Evolutionary conservation across 2,329 filamentous ascomycete species (phyloP), one percentile per base, ranked within the genome.

Genomic region (Zasmidium citrigriseum): DNA sequence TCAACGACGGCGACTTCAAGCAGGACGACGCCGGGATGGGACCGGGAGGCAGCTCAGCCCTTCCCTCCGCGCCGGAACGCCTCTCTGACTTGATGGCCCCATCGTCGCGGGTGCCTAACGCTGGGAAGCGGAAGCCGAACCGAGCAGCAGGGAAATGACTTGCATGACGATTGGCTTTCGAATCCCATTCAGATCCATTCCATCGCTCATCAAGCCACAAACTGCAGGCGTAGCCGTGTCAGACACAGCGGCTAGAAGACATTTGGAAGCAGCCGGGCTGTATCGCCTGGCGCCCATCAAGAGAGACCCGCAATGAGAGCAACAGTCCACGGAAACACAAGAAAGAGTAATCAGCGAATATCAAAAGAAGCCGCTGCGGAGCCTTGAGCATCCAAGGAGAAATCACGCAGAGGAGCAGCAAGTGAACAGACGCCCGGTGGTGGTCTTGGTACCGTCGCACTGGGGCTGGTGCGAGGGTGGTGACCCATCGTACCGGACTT

Each of bases 1-100:
- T 97, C 65, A 86, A 87, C 69, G 90, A 95, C 20, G 86, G 86
- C 3, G 90, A 96, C 4, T 89, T 89, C 74, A 80, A 76, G 72
- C 72, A 73, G 57, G 78, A 81, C 59, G 79, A 82, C 61, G 63
- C 52, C 21, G 67, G 61, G 7, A 45, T 56, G 54, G 54, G 54
- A 51, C 27, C 21, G 20, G 41, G 52, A 14, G 61, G 61, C 18
- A 46, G 54, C 54, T 20, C 25, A 50, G 38, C 52, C 24, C 27
- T 60, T 48, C 16, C 54, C 51, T 54, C 48, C 52, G 55, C 55
- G 57, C 55, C 60, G 34, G 55, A 59, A 29, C 18, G 47, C 22
- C 50, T 59, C 57, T n/a, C n/a, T n/a, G 59, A 62, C 34, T 38
- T 57, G n/a, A 52, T 59, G 49, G 51, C 46, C 23, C 49, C 58